These are phyloP conservation scores for Chytriomyces sp. DNA, from an alignment of 192 early-diverging fungal genomes.

Conservation along the genomic window DNA sequence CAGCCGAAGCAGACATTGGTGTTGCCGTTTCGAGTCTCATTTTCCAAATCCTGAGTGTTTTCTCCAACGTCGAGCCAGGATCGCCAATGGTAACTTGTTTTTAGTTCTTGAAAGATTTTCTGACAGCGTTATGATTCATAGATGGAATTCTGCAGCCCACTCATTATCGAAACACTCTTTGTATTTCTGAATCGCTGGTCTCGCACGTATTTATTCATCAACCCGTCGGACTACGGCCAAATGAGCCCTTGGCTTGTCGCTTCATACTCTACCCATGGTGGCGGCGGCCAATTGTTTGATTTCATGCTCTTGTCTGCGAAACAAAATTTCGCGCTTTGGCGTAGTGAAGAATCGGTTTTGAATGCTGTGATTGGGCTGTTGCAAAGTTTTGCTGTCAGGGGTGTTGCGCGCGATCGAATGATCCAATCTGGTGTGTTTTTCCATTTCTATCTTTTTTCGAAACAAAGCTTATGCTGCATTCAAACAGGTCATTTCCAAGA, in stretches of 20 bases:
- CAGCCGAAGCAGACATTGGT: slow-evolving; percentile 22
- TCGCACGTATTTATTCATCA: slow-evolving; percentile 70
- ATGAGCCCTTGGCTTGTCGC: slow-evolving; percentile 56
- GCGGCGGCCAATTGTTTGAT: slow-evolving; percentile 62
- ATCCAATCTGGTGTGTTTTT: slow-evolving; percentile 22
- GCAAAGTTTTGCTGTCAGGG: slow-evolving; percentile 18
- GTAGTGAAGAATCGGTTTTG: slow-evolving; percentile 71
- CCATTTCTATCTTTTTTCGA: not conserved
- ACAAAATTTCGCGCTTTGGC: slow-evolving; percentile 72
- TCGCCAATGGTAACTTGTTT: slow-evolving; percentile 20
- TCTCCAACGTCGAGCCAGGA: slow-evolving; percentile 27
- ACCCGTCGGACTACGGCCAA: slow-evolving; percentile 16
- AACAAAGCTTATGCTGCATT: not conserved
- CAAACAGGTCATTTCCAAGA: slow-evolving; percentile 15
- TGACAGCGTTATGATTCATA: slow-evolving; percentile 9
- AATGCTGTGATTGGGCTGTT: slow-evolving; percentile 26
- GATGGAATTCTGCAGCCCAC: slow-evolving; percentile 71
- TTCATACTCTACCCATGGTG: slow-evolving; percentile 63
- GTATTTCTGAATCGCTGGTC: slow-evolving; percentile 80
- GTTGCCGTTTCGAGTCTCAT: slow-evolving; percentile 27
- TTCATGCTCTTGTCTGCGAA: slow-evolving; percentile 66
- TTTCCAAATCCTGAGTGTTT: slow-evolving; percentile 34
- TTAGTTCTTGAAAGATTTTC: not conserved
- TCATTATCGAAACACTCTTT: slow-evolving; percentile 70
- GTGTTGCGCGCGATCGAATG: slow-evolving; percentile 9